Evolutionary conservation across 2,329 filamentous ascomycete species (phyloP).

Genomic region (Alternaria consortialis): DNA sequence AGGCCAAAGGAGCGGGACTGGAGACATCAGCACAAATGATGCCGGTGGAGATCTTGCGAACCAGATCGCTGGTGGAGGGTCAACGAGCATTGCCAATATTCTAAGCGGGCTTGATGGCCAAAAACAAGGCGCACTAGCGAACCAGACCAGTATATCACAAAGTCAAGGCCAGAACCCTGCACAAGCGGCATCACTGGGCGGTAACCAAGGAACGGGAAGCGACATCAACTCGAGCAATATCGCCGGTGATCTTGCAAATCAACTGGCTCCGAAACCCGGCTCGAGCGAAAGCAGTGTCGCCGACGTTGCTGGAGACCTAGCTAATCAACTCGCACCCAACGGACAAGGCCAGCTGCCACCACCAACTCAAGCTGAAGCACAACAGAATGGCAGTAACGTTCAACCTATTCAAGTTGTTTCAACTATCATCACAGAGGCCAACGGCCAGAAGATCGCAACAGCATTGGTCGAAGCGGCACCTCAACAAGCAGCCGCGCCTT

Average conservation of each 20-base stretch:
- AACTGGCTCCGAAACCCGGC: conserved; percentile 3
- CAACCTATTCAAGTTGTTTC: conserved; percentile 14
- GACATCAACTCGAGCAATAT: conserved; percentile 11
- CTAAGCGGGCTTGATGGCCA: conserved; percentile 23
- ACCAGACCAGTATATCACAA: conserved; percentile 14
- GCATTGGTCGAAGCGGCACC: conserved; percentile 17
- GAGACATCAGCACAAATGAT: conserved; percentile 16
- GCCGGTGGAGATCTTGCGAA: conserved; percentile 28
- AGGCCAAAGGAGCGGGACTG: conserved; percentile 7
- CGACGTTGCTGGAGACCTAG: conserved; percentile 14
- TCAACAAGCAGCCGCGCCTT: conserved; percentile 14
- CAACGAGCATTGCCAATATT: conserved; percentile 20
- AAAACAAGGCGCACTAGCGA: conserved; percentile 16
- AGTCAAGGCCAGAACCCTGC: conserved; percentile 9
- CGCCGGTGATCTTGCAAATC: conserved; percentile 13
- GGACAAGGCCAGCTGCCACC: conserved; percentile 17
- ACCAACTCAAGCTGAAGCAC: not conserved
- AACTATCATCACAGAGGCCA: conserved; percentile 16
- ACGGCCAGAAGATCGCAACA: conserved; percentile 16
- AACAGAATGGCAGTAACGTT: conserved; percentile 10
- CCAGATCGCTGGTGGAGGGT: conserved; percentile 29
- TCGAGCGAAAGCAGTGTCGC: not conserved
- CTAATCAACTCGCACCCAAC: conserved; percentile 17
- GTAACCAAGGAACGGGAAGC: not conserved
- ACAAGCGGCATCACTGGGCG: conserved; percentile 1